phyloP scores from a whole-genome alignment of 1,284 basidiomycete genomes.

The Melampsora allii-populina region DNA sequence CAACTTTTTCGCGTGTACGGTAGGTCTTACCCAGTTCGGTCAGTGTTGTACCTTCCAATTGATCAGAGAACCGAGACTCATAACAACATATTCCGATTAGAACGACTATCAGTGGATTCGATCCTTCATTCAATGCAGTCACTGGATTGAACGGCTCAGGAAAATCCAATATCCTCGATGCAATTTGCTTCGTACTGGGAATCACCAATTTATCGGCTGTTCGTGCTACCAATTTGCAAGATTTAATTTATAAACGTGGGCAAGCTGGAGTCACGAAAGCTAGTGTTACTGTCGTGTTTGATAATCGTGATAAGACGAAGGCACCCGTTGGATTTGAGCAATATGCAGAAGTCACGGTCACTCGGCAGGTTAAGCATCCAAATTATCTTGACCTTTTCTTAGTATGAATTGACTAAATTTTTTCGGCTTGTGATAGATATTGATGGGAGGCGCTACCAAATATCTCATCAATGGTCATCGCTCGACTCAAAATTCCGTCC shows the following conservation, averaged over 20 bases:
- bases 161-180: conserved; percentile 96
- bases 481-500: conserved; percentile 78
- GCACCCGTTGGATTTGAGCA: conserved; percentile 83
- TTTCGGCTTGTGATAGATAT: conserved; percentile 61
- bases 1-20: not conserved
- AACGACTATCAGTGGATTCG: conserved; percentile 55
- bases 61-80: not conserved
- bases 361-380: conserved; percentile 69
- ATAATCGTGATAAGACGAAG: conserved; percentile 87
- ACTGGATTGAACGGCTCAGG: conserved; percentile 59
- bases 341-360: conserved; percentile 88
- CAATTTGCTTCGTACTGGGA: conserved; percentile 95
- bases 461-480: conserved; percentile 98
- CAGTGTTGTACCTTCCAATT: conserved; percentile 4
- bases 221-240: conserved; percentile 92
- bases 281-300: conserved; percentile 97
- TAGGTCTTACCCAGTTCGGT: conserved; percentile 39
- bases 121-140: conserved; percentile 56
- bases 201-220: conserved; percentile 90
- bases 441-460: conserved; percentile 89
- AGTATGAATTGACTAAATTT: not conserved
- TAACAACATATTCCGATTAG: conserved; percentile 46
- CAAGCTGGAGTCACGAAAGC: conserved; percentile 97
- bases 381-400: not conserved
- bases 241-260: conserved; percentile 96